These are phyloP conservation scores for Amanita molliuscula DNA, from an alignment of 768 basidiomycete genomes.

Conservation along the genomic window DNA sequence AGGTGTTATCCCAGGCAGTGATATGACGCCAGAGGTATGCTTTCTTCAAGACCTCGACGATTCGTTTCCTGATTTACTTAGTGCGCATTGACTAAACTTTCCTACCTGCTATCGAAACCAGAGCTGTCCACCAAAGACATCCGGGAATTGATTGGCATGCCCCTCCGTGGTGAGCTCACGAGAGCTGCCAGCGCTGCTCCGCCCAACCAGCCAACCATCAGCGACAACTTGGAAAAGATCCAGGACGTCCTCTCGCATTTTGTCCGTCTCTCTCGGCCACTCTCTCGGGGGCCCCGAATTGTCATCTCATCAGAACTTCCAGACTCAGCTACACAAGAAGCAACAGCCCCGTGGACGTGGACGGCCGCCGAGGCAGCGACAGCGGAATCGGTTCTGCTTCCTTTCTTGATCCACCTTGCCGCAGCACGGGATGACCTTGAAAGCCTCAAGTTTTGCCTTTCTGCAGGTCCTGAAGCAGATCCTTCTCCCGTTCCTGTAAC, in stretches of 20 bases:
- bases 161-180: conserved; percentile 86
- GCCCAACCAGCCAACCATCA: conserved; percentile 32
- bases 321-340: conserved; percentile 27
- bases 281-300: conserved; percentile 24
- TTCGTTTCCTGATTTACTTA: conserved; percentile 18
- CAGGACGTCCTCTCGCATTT: conserved; percentile 60
- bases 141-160: conserved; percentile 61
- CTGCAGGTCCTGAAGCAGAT: conserved; percentile 17
- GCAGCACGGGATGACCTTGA: conserved; percentile 61
- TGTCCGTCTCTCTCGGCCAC: conserved; percentile 43
- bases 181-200: conserved; percentile 32
- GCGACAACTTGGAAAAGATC: conserved; percentile 47
- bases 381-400: conserved; percentile 62
- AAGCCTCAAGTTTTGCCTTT: conserved; percentile 51
- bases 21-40: conserved; percentile 91
- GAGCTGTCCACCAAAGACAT: conserved; percentile 62
- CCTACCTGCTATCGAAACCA: conserved; percentile 82
- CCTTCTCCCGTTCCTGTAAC: conserved; percentile 12
- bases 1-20: conserved; percentile 79
- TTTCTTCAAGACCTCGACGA: background rate
- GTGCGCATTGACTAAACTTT: conserved; percentile 86
- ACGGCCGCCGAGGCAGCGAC: conserved; percentile 67
- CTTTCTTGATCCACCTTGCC: conserved; percentile 73
- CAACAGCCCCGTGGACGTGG: conserved; percentile 63
- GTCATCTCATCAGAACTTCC: conserved; percentile 28